Evolutionary conservation across 2,329 filamentous ascomycete genomes (phyloP), one percentile per base, ranked within the genome.

Genomic region (Xylariaceae sp.): DNA sequence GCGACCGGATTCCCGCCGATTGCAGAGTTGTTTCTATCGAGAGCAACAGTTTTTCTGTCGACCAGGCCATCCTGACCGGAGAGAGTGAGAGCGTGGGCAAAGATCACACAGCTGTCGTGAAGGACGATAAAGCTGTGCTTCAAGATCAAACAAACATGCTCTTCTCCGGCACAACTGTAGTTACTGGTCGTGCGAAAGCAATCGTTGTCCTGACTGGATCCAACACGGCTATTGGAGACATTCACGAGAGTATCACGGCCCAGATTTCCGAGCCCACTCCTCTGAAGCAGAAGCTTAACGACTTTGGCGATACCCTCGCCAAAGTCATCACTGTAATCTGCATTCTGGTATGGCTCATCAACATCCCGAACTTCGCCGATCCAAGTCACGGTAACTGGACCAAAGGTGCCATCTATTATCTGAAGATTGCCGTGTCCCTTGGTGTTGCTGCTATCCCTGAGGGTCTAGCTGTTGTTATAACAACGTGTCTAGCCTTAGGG

Each of bases 281-380:
- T 12, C 71, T 98, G 57, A 98, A 98, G 76, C 89, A 98, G 76
- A 98, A 98, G 75, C 79, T 98, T 52, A 96, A 98, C 67, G 90
- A 97, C 61, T 98, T 98, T 64, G 94, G 93, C 53, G 93, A 98
- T 69, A 85, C 80, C 64, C 76, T 98, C 52, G 94, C 94, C 59
- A 98, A 97, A 76, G 93, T 97, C 51, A 98, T 98, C 56, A 97
- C 92, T 6, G 86, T 91, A 50, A 98, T 98, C 62, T 98, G 94
- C 68, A 75, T 97, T 54, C 74, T 95, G 46, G 93, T 98, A 59
- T 98, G 93, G 93, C 75, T 97, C 49, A 98, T 98, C 77, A 98
- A 98, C 72, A 88, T 97, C 57, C 85, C 88, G 61, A 89, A 98
- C 73, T 98, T 98, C 76, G 93, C 82, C 63, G 93, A 98, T 62